Evolutionary conservation across 768 basidiomycete species (phyloP), one percentile per base, ranked within the genome.

Genomic region (Rhizopogon salebrosus): DNA sequence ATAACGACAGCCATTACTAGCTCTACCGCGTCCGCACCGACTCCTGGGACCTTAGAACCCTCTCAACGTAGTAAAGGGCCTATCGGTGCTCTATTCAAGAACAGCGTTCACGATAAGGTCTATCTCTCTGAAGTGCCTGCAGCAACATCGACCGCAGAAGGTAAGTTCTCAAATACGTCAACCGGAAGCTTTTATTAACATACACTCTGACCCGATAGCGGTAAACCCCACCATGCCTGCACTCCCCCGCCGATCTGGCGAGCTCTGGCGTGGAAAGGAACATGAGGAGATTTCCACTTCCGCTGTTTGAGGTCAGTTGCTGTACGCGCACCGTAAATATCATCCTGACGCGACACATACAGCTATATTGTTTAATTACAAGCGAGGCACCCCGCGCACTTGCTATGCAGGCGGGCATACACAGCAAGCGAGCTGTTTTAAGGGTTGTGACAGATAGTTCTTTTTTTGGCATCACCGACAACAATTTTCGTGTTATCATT

Each of bases 91-190:
- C 31, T 63, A 39, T 53, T 50, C 26, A 65, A 57, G 61, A 48
- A 53, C 36, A 54, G 57, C 20, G 53, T 67, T 46, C 63, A 65
- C 41, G 41, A 67, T 38, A 51, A 55, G 37, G 53, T 55, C 36
- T 38, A 45, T 43, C 62, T 57, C n/a, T 31, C 43, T 23, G 45
- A 22, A 46, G 4, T 34, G 34, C 20, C 45, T 8, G 43, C 14
- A 26, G 8, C 13, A 20, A 29, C 27, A 8, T 18, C 29, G 5
- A 46, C 20, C 1, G 4, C 43, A 46, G 43, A 22, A 31, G 43
- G 43, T 46, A 20, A 46, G 31, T 1, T 31, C 3, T 22, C 29
- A 31, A 22, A 34, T 9, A 31, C 5, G 8, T 22, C 29, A 46
- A 13, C 22, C 8, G 20, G 7, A 14, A 46, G 20, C 20, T 31